Conservation (phyloP, 225 moss, liverwort and hornwort species). For the Thuidium tamariscinum region DNA sequence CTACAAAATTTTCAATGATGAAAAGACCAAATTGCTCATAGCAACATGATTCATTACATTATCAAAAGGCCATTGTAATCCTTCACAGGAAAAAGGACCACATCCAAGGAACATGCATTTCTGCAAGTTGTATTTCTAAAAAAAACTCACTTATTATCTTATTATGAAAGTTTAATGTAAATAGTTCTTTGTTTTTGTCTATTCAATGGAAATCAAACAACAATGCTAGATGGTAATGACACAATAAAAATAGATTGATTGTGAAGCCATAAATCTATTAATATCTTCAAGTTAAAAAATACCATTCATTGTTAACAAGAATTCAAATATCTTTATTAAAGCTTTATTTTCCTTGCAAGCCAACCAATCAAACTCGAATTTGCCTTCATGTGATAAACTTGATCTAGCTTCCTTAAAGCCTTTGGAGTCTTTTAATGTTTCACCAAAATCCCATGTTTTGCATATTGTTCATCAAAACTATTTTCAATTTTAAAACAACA, state of each 20-base stretch:
- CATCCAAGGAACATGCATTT: not conserved
- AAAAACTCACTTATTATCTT: not conserved
- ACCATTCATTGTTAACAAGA: not conserved
- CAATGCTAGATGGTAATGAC: not conserved
- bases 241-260: not conserved
- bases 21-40: not conserved
- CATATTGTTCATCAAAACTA: not conserved
- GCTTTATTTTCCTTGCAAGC: not conserved
- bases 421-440: not conserved
- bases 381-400: not conserved
- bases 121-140: not conserved
- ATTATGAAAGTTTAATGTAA: not conserved
- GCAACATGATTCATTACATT: not conserved
- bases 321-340: not conserved
- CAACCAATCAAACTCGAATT: not conserved
- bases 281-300: not conserved
- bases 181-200: not conserved
- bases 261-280: too few relatives aligned
- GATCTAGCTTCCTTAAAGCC: not conserved
- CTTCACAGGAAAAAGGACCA: not conserved
- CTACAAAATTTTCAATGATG: not conserved
- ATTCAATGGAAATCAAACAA: rapidly evolving
- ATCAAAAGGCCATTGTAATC: not conserved
- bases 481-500: not conserved
- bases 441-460: not conserved